Evolutionary conservation across 768 basidiomycete species (phyloP).

Genomic region (Hypholoma fasciculare): DNA sequence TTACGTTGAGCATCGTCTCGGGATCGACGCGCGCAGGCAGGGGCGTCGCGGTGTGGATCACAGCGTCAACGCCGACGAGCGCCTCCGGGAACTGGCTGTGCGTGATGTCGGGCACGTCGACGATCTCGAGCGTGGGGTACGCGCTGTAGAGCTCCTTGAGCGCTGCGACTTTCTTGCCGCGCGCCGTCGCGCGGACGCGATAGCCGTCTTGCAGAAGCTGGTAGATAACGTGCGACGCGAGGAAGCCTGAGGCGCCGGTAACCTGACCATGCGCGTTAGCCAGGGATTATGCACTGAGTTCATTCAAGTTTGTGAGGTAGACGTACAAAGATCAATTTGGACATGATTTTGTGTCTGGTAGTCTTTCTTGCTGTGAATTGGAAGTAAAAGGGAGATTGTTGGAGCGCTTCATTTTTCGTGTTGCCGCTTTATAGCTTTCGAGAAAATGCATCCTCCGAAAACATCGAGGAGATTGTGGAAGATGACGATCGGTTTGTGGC

Average conservation of each 20-base stretch:
- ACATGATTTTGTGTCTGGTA: neutral
- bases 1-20: slow-evolving; percentile 20
- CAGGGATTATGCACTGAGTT: too few relatives aligned
- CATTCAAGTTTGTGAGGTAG: neutral
- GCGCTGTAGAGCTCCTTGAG: slow-evolving; percentile 15
- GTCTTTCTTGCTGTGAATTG: too few relatives aligned
- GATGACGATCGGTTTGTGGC: too few relatives aligned
- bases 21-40: slow-evolving; percentile 19
- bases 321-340: slow-evolving; percentile 9
- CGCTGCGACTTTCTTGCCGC: slow-evolving; percentile 19
- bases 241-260: slow-evolving; percentile 45
- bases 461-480: too few relatives aligned
- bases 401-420: too few relatives aligned
- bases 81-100: slow-evolving; percentile 43
- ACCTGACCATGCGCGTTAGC: slow-evolving; percentile 27
- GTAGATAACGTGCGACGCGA: slow-evolving; percentile 42
- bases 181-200: slow-evolving; percentile 43
- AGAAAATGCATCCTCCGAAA: too few relatives aligned
- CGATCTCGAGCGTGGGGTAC: slow-evolving; percentile 21
- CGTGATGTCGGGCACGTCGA: slow-evolving; percentile 26
- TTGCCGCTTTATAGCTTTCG: too few relatives aligned
- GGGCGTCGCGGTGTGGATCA: slow-evolving; percentile 42
- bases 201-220: slow-evolving; percentile 47
- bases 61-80: slow-evolving; percentile 45
- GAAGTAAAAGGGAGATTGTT: too few relatives aligned